Evolutionary conservation across 129 eudicot species (phyloP).

Genomic region (Flaveria linearis): DNA sequence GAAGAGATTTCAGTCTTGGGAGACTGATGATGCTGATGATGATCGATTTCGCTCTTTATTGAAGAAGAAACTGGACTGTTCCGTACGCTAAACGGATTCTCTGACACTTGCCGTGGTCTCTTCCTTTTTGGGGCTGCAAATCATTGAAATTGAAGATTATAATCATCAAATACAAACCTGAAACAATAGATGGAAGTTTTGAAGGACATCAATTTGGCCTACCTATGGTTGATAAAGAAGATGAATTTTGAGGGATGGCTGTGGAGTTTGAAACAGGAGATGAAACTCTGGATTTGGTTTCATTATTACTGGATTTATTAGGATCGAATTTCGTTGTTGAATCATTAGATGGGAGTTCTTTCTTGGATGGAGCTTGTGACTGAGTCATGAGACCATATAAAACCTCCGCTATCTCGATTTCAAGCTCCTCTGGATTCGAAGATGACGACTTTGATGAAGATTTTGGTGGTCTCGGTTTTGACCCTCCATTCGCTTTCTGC

Average conservation of each 20-base stretch:
- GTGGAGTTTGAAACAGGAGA: slow-evolving; percentile 64
- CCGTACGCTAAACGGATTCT: slow-evolving; percentile 49
- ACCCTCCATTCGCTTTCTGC: slow-evolving; percentile 66
- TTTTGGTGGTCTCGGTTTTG: slow-evolving; percentile 75
- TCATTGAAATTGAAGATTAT: background rate
- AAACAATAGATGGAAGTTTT: background rate
- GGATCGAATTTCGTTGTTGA: slow-evolving; percentile 20
- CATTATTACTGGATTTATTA: slow-evolving; percentile 35
- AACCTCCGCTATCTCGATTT: slow-evolving; percentile 96
- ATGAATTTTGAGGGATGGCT: slow-evolving; percentile 45
- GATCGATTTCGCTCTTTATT: slow-evolving; percentile 56
- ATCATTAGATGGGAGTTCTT: slow-evolving; percentile 48
- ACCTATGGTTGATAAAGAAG: slow-evolving; percentile 59
- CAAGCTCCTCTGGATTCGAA: slow-evolving; percentile 86
- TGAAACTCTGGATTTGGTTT: slow-evolving; percentile 62
- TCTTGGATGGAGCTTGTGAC: slow-evolving; percentile 73
- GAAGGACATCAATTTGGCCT: slow-evolving; percentile 21
- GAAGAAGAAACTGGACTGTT: slow-evolving; percentile 55
- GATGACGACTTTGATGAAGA: slow-evolving; percentile 63
- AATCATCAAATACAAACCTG: slow-evolving; percentile 4
- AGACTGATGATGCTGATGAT: slow-evolving; percentile 57
- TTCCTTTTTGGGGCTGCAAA: slow-evolving; percentile 86
- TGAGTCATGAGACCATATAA: slow-evolving; percentile 87
- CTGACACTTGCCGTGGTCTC: slow-evolving; percentile 74
- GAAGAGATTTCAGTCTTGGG: slow-evolving; percentile 54